phyloP scores from a whole-genome alignment of 345 rosid species.

The Eucalyptus tenuipes region DNA sequence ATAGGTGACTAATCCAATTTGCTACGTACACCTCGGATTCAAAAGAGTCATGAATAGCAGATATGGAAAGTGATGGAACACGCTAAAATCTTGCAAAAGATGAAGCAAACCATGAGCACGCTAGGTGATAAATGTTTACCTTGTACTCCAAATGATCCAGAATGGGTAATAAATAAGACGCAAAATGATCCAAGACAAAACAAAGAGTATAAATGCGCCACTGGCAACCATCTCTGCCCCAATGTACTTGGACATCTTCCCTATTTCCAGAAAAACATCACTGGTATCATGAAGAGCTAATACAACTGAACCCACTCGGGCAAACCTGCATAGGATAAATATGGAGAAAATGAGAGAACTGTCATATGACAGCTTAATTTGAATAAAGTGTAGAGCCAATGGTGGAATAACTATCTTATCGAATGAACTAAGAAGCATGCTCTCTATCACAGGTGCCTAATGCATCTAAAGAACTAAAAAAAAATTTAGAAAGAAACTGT shows the following conservation, averaged over 20 bases:
- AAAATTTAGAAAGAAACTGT: background rate
- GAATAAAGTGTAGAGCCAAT: background rate
- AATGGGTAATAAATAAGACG: slow-evolving; percentile 94
- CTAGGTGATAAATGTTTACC: slow-evolving; percentile 28
- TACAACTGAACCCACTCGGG: slow-evolving; percentile 83
- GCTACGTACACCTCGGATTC: background rate
- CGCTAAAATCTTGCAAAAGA: background rate
- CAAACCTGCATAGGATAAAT: slow-evolving; percentile 44
- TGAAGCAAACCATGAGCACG: background rate
- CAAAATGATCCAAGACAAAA: slow-evolving; percentile 72
- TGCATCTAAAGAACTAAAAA: background rate
- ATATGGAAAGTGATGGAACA: background rate
- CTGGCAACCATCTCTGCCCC: slow-evolving; percentile 79
- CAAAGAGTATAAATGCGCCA: slow-evolving; percentile 68
- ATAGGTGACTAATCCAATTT: background rate
- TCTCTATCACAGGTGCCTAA: background rate
- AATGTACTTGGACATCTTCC: slow-evolving; percentile 89
- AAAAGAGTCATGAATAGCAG: background rate
- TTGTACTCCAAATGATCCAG: slow-evolving; percentile 99
- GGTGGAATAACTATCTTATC: background rate
- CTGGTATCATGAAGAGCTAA: slow-evolving; percentile 96
- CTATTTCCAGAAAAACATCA: slow-evolving; percentile 86
- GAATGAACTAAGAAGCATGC: background rate
- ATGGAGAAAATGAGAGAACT: background rate
- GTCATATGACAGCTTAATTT: background rate